Conservation (phyloP, 257 asterid genomes). For the Perilla frutescens region DNA sequence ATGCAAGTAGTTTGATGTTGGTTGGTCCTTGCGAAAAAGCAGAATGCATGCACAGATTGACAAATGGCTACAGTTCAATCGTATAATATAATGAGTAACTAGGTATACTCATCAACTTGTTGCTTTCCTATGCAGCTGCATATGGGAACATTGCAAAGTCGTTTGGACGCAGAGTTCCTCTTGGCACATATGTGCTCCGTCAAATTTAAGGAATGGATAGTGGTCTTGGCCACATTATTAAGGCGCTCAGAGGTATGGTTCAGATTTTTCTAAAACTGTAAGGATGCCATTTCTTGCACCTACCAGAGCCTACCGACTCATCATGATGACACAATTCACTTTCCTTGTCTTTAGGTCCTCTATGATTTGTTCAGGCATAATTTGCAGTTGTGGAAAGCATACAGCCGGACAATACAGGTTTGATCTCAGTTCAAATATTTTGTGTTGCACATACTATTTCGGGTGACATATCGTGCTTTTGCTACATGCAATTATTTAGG, state of each 20-base stretch:
- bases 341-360: slow-evolving; percentile 70
- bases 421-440: slow-evolving; percentile 18
- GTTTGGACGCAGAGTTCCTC: slow-evolving; percentile 97
- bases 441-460: slow-evolving; percentile 6
- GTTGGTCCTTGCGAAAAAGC: slow-evolving; percentile 17
- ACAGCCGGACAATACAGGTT: slow-evolving; percentile 85
- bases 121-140: slow-evolving; percentile 64
- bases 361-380: slow-evolving; percentile 90
- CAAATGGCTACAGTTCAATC: slow-evolving; percentile 10
- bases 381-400: slow-evolving; percentile 88
- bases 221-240: slow-evolving; percentile 92
- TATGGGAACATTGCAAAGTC: slow-evolving; percentile 92
- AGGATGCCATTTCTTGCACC: slow-evolving; percentile 21
- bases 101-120: slow-evolving; percentile 27
- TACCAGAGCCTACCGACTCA: slow-evolving; percentile 9
- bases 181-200: slow-evolving; percentile 98
- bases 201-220: slow-evolving; percentile 98
- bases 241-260: slow-evolving; percentile 90
- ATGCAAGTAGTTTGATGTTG: slow-evolving; percentile 18
- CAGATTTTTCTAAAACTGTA: slow-evolving; percentile 16
- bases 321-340: slow-evolving; percentile 22
- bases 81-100: not conserved
- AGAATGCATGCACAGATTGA: slow-evolving; percentile 11
- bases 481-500: slow-evolving; percentile 47
- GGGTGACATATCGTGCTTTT: slow-evolving; percentile 23